phyloP scores from a whole-genome alignment of 169 alveolate species.

The Fabrea salina region DNA sequence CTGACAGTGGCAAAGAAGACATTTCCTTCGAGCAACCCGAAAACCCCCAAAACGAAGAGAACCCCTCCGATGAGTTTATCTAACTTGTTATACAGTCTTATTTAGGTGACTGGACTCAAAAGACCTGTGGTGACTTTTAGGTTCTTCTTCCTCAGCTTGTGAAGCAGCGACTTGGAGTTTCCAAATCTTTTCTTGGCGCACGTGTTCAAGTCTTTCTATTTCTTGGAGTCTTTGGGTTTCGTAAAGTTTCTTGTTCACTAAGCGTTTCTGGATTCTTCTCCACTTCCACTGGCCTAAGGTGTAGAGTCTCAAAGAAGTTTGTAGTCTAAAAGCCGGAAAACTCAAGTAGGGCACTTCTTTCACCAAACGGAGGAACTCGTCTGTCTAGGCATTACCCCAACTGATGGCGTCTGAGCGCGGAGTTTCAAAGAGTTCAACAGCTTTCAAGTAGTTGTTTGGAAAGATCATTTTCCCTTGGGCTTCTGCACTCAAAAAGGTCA shows the following conservation, averaged over 20 bases:
- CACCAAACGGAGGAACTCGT: background rate
- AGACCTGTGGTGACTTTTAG: no score
- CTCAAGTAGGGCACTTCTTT: conserved; percentile 8
- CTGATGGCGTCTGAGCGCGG: background rate
- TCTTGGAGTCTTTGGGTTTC: background rate
- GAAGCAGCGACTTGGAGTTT: background rate
- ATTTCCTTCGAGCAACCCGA: conserved; percentile 18
- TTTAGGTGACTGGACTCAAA: no score
- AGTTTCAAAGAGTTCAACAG: conserved; percentile 19
- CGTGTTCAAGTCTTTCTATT: background rate
- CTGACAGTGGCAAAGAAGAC: conserved; percentile 22
- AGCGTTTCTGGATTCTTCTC: background rate
- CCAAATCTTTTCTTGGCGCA: conserved; percentile 15
- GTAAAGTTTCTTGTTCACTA: background rate
- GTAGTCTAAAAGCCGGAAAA: conserved; percentile 20
- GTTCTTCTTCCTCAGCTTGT: no score
- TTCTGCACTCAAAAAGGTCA: background rate
- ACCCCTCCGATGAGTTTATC: no score
- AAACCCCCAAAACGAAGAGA: conserved; percentile 5
- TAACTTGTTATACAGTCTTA: no score
- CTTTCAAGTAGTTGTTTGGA: conserved; percentile 1
- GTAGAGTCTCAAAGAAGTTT: background rate
- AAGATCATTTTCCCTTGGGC: conserved; percentile 10
- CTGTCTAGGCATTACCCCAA: conserved; percentile 7
- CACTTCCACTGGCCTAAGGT: background rate